These are phyloP conservation scores for Thymus mandschuricus DNA, from an alignment of 257 asterid genomes.

Conservation along the genomic window DNA sequence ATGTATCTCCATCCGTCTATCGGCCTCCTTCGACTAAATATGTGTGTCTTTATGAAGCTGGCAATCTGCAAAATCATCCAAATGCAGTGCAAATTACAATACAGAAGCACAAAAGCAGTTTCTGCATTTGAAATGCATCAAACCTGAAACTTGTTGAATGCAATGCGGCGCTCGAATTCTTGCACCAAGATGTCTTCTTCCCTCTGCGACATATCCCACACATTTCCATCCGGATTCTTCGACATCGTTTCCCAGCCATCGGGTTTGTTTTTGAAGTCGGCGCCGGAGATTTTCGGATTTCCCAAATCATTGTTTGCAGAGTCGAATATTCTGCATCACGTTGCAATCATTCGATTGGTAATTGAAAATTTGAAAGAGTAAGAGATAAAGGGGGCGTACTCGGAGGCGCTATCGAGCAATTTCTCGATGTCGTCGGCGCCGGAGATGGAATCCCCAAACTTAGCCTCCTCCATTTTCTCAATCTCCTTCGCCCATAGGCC, in stretches of 20 bases:
- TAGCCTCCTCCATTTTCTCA: conserved; percentile 90
- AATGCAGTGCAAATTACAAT: conserved; percentile 3
- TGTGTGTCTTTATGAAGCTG: conserved; percentile 84
- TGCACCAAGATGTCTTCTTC: conserved; percentile 95
- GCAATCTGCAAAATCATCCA: conserved; percentile 64
- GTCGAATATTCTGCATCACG: conserved; percentile 71
- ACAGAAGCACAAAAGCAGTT: not conserved
- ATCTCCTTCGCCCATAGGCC: conserved; percentile 93
- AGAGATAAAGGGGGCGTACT: conserved; percentile 44
- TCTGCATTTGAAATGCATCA: not conserved
- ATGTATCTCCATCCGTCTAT: conserved; percentile 96
- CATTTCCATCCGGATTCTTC: conserved; percentile 65
- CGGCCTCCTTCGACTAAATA: conserved; percentile 73
- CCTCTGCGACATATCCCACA: conserved; percentile 96
- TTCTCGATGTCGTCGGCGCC: conserved; percentile 76
- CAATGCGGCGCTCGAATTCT: conserved; percentile 93
- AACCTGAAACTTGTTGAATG: conserved; percentile 94
- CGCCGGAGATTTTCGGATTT: conserved; percentile 39
- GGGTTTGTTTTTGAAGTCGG: conserved; percentile 78
- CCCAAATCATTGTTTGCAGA: conserved; percentile 61
- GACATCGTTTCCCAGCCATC: conserved; percentile 95
- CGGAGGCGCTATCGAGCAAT: conserved; percentile 79
- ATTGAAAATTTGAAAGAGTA: not conserved
- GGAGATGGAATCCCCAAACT: conserved; percentile 59
- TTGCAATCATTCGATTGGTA: not conserved